A percentile compares a stretch with the other conserved stretches of the same genome.
Evolutionary conservation across 2,329 filamentous ascomycete species (phyloP).

Genomic region (Uncinocarpus reesii): DNA sequence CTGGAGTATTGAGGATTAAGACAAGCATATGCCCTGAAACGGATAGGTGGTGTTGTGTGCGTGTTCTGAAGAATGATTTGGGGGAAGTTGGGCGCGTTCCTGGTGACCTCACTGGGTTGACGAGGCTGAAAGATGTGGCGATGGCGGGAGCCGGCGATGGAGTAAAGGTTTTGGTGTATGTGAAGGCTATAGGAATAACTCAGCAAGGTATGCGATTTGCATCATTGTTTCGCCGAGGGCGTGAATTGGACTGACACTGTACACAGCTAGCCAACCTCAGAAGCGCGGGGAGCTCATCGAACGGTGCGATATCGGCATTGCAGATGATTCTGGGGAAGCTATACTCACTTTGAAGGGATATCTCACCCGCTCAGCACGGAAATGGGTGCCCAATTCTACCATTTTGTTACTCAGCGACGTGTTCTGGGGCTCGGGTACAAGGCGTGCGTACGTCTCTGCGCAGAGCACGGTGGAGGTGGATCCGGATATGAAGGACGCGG

Average conservation of each 20-base stretch:
- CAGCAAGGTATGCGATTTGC: conserved; percentile 32
- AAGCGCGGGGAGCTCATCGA: conserved; percentile 27
- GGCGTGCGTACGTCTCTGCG: conserved; percentile 30
- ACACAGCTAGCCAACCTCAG: conserved; percentile 39
- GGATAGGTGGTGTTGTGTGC: conserved; percentile 37
- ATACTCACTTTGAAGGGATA: conserved; percentile 39
- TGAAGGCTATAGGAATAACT: conserved; percentile 41
- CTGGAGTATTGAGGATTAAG: conserved; percentile 25
- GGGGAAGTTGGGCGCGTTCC: conserved; percentile 35
- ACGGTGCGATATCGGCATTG: conserved; percentile 37
- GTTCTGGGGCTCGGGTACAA: conserved; percentile 27
- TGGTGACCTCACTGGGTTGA: conserved; percentile 31
- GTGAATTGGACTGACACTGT: not conserved
- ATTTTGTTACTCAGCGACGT: conserved; percentile 36
- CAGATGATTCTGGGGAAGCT: conserved; percentile 42
- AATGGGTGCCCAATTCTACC: conserved; percentile 33
- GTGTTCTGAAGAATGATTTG: conserved; percentile 30
- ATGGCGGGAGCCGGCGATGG: conserved; percentile 35
- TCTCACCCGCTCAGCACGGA: conserved; percentile 28
- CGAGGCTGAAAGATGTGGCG: conserved; percentile 41
- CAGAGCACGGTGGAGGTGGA: conserved; percentile 40
- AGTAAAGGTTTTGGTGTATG: conserved; percentile 40
- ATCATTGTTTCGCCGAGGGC: not conserved
- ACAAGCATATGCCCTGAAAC: conserved; percentile 45
- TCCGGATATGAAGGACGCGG: conserved; percentile 37